Conservation (phyloP, 495 filamentous ascomycete species). For the Tuber microsphaerosporum region DNA sequence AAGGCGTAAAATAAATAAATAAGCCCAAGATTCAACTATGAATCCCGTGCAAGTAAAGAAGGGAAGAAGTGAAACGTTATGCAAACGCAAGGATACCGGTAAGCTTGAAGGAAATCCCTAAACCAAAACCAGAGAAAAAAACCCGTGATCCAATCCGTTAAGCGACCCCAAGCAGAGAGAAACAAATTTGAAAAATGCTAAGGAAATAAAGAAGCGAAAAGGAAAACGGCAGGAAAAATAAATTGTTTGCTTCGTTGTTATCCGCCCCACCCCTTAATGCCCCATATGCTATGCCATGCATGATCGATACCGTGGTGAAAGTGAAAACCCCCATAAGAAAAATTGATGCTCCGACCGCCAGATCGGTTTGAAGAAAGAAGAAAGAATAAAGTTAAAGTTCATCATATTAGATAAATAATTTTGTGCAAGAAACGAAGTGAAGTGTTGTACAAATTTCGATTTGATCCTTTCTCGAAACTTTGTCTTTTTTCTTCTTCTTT, state of each 20-base stretch:
- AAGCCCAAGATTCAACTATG: neutral
- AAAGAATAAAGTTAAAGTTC: conserved; percentile 22
- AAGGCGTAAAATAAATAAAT: neutral
- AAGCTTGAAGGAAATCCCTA: neutral
- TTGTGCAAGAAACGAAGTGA: conserved; percentile 24
- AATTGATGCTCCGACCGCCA: conserved; percentile 1
- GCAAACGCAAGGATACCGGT: neutral
- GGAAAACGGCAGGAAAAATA: neutral
- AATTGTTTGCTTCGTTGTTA: neutral
- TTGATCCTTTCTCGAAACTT: conserved; percentile 12
- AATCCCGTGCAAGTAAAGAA: neutral
- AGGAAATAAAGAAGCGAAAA: neutral
- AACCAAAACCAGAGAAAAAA: neutral
- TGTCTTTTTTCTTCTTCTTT: conserved; percentile 5
- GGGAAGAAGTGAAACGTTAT: conserved; percentile 1
- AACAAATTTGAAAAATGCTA: neutral
- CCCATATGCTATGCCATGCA: neutral
- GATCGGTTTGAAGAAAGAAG: neutral
- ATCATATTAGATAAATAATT: conserved; percentile 19
- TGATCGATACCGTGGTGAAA: neutral
- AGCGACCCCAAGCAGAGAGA: neutral
- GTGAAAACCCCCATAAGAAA: neutral
- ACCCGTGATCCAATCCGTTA: neutral
- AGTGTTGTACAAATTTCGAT: conserved; percentile 23
- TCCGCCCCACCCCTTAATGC: neutral